These are phyloP conservation scores for Phaeosphaeria sp. DNA, from an alignment of 2,329 filamentous ascomycete species.

Conservation along the genomic window DNA sequence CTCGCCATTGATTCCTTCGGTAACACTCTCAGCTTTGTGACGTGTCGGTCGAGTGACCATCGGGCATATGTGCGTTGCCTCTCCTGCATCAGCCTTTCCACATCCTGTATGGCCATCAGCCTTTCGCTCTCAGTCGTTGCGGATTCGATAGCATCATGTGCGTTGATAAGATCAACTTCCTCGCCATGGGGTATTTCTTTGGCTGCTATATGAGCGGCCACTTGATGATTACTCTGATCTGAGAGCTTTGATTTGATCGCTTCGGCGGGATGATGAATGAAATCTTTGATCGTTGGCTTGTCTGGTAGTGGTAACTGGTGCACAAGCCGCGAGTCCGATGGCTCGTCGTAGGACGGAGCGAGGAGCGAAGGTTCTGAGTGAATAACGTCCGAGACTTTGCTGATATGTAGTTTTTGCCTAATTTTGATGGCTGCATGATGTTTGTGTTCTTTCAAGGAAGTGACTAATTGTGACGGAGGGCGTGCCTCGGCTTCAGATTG, in stretches of 20 bases:
- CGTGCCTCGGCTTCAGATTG: constrained; percentile 10
- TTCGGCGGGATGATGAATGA: constrained; percentile 33
- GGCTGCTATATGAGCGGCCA: constrained; percentile 47
- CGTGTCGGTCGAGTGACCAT: constrained; percentile 47
- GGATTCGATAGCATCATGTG: constrained; percentile 29
- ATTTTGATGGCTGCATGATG: constrained; percentile 31
- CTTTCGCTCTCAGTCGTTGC: constrained; percentile 20
- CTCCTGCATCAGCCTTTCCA: constrained; percentile 30
- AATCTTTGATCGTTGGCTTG: constrained; percentile 30
- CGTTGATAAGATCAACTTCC: constrained; percentile 47
- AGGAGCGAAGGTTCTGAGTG: constrained; percentile 17
- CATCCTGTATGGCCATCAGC: constrained; percentile 20
- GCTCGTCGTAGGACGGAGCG: constrained; percentile 14
- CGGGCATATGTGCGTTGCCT: constrained; percentile 43
- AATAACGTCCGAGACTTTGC: constrained; percentile 22
- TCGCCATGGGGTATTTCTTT: constrained; percentile 52
- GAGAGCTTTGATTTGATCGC: constrained; percentile 30
- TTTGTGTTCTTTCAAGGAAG: constrained; percentile 26
- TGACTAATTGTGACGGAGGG: constrained; percentile 18
- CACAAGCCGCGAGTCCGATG: constrained; percentile 26
- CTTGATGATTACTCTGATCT: constrained; percentile 29
- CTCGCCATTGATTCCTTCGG: constrained; percentile 21
- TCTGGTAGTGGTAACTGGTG: constrained; percentile 22
- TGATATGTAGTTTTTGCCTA: constrained; percentile 30
- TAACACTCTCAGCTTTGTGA: constrained; percentile 42